Base-by-base conservation (phyloP, 768 basidiomycete species). In the Mycena metata region DNA sequence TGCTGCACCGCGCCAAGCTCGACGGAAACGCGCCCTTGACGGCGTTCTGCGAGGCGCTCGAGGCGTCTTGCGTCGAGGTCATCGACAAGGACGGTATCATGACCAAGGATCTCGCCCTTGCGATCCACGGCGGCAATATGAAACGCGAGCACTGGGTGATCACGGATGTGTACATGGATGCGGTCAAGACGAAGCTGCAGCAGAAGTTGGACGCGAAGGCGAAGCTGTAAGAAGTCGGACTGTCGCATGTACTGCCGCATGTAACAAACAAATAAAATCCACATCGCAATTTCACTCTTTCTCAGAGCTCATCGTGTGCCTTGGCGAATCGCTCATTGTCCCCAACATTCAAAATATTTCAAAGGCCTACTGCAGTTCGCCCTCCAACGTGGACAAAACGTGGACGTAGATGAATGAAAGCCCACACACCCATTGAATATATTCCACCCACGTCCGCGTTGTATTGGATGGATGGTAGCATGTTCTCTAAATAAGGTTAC, bases 141-240 rank as follows among this genome's bases (percentile, higher is more conserved):
- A 89, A 91, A 84, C 86, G 96, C 74, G 95, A 96, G 74, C 93
- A 98, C 81, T 99, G 96, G 95, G 97, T 98, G n/a, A 81, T 96
- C 26, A 98, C 96, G 5, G 90, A 95, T 78, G 92, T 87, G 50
- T 98, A 97, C 77, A 91, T 98, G 94, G 94, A 96, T 80, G 88
- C 91, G 56, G 96, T 97, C 54, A 94, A 95, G 77, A 63, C 72
- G 60, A 71, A 74, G 61, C 65, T 75, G 60, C 74, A 71, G 47
- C 58, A 50, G 50, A 63, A 58, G 61, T 16, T 59, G 17, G 36
- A 13, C 35, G 51, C 39, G 16, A 23, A 19, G 43, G 62, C 62
- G n/a, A 69, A 69, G 51, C 36, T 69, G 21, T 61, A 63, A 41
- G 24, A 21, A 15, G n/a, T 24, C 47, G 47, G 39, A 39, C 39